Base-by-base conservation (phyloP, 139 green algal species). In the Chlorella sp. region DNA sequence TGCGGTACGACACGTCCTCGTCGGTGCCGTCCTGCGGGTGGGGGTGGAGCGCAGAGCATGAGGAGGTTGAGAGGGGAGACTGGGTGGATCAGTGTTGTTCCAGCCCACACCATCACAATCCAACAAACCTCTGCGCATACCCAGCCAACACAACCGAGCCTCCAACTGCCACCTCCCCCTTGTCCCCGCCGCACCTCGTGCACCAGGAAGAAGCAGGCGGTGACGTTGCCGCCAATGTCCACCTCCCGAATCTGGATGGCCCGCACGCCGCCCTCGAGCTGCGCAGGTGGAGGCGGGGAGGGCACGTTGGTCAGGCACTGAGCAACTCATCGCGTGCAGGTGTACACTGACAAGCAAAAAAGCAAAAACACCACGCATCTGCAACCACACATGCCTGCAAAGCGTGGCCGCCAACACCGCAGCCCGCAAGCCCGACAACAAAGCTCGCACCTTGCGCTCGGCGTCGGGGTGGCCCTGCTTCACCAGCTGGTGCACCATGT, bases 1-100 rank as follows among this genome's bases (percentile, higher is more conserved):
- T 97, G 68, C 91, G 70, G 88, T 95, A 96, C 11, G 87, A 93
- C 58, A 97, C 94, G 88, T 97, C 94, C 85, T 97, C 94, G 0
- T 77, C 38, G 17, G 14, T 90, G 84, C 92, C 92, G 84, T 96
- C 91, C 16, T 60, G 51, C 14, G 16, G 4, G 13, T 3, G 51
- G 4, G 9, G 51, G 2, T 3, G 51, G 51, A 24, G 14, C 13
- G 51, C 51, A 60, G 2, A 20, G 16, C 2, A 16, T 11, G 51
- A 60, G 51, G 13, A 24, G 51, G 51, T 26, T 3, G 51, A 16
- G 4, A 26, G 22, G 51, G 4, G 11, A 24, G 13, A 60, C 46
- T 8, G 8, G 46, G 46, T 11, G 46, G 46, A 54, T 54, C 8
- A 54, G 46, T 11, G 11, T 8, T 54, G 8, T 54, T 8, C 46